Evolutionary conservation across 2,329 filamentous ascomycete genomes (phyloP), one percentile per base, ranked within the genome.

Genomic region (Dactylellina haptotyla): DNA sequence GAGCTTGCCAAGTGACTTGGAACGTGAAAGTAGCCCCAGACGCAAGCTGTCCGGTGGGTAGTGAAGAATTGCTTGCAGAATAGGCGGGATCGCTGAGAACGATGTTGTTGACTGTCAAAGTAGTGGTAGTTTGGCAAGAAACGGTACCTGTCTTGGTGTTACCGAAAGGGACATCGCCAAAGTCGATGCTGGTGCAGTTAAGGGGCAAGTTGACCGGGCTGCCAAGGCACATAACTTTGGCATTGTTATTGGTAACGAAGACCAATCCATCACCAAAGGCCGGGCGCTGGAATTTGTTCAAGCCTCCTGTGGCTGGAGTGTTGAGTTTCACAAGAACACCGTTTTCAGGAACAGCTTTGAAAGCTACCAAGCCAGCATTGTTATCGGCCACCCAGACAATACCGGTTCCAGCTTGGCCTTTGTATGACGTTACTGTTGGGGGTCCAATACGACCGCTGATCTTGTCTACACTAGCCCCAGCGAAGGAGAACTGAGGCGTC

Each of bases 191-290:
- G 6, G 79, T 80, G 65, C 83, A 83, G 59, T 80, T 81, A 16
- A 84, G 73, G 3, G 83, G 81, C 1, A 82, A 70, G 50, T 81
- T 81, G 54, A 84, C 82, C 3, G 82, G 82, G n/a, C 82, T 82
- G 6, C 81, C 81, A 10, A 81, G 75, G 32, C 79, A 80, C 28
- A 80, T 78, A n/a, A 82, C 72, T 54, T 78, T 79, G 18, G 61
- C 69, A 20, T 41, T 32, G 0, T 63, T 75, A 28, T 80, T 78
- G 5, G 80, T 76, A n/a, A 70, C 69, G 78, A 79, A 84, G 73
- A 79, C 80, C 76, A 78, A 81, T 63, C 78, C 83, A 79, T 80
- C 81, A 77, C 78, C 83, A 79, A 82, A 84, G 66, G 78, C 80
- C 39, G 79, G 82, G 43, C 80, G 80, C 63, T 79, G 80, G 67